Conservation (phyloP, 2,329 filamentous ascomycete genomes). For the Verticillium dahliae region DNA sequence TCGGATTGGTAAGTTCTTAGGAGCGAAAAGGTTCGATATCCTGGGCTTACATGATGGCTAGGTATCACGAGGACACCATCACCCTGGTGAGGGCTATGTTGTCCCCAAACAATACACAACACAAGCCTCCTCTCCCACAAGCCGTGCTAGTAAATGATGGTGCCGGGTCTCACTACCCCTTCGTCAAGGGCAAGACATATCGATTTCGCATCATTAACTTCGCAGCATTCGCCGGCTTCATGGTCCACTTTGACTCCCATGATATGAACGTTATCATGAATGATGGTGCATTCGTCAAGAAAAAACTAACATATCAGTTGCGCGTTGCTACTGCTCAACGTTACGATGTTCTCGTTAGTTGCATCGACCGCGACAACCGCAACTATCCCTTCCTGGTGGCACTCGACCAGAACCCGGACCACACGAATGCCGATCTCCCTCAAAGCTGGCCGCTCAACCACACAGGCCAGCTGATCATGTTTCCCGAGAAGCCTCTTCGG, state of each 20-base stretch:
- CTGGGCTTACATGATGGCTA: conserved; percentile 9
- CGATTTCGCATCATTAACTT: conserved; percentile 41
- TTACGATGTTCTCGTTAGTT: conserved; percentile 38
- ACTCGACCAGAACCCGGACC: conserved; percentile 37
- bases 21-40: not conserved
- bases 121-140: conserved; percentile 33
- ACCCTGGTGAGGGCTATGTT: conserved; percentile 32
- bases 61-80: conserved; percentile 34
- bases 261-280: conserved; percentile 38
- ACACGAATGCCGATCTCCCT: conserved; percentile 17
- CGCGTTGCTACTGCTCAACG: conserved; percentile 36
- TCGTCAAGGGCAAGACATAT: conserved; percentile 36
- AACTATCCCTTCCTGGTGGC: conserved; percentile 38
- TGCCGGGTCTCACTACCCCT: conserved; percentile 23
- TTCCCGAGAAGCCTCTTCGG: conserved; percentile 13
- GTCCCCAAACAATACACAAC: conserved; percentile 27
- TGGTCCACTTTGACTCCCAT: conserved; percentile 36
- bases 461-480: conserved; percentile 36
- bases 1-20: conserved; percentile 25
- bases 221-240: conserved; percentile 32
- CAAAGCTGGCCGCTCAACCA: conserved; percentile 28
- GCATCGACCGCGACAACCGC: conserved; percentile 25
- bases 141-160: conserved; percentile 37
- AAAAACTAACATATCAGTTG: conserved; percentile 27
- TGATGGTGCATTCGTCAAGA: conserved; percentile 33